These are phyloP conservation scores for Leptomonas seymouri DNA, from an alignment of 208 protist species.

Conservation along the genomic window DNA sequence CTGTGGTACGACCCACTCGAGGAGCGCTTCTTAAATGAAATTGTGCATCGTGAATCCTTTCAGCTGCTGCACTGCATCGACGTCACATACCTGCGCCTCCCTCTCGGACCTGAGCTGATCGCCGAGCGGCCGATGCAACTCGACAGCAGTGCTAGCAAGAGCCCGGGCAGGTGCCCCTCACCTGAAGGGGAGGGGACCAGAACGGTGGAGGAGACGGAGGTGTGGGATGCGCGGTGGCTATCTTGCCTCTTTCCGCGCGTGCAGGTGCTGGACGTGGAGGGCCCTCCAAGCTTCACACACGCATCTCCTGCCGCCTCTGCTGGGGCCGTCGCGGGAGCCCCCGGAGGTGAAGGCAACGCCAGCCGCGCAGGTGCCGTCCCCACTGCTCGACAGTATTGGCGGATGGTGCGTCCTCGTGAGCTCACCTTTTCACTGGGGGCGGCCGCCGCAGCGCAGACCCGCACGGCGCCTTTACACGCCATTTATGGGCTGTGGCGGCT, in stretches of 20 bases:
- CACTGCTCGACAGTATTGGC: neutral
- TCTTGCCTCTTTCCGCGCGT: slow-evolving; percentile 10
- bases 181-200: neutral
- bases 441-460: neutral
- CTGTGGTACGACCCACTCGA: slow-evolving; percentile 5
- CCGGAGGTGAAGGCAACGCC: neutral
- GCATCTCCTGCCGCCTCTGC: neutral
- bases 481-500: slow-evolving; percentile 7
- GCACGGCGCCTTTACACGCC: slow-evolving; percentile 3
- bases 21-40: slow-evolving; percentile 10
- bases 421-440: neutral
- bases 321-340: no score
- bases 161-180: no score
- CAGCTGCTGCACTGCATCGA: slow-evolving; percentile 15
- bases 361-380: neutral
- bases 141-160: no score
- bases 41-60: slow-evolving; percentile 2
- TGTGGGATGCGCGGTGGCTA: slow-evolving; percentile 12
- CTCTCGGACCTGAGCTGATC: slow-evolving; percentile 9
- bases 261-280: slow-evolving; percentile 15
- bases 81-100: slow-evolving; percentile 11
- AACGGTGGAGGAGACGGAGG: neutral
- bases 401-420: slow-evolving; percentile 7
- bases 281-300: slow-evolving; percentile 9
- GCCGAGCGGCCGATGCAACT: slow-evolving; percentile 1